A percentile compares a stretch with the other conserved stretches of the same genome.
These are phyloP conservation scores for Diaporthe longicolla DNA, from an alignment of 2,329 filamentous ascomycete genomes.

Conservation along the genomic window DNA sequence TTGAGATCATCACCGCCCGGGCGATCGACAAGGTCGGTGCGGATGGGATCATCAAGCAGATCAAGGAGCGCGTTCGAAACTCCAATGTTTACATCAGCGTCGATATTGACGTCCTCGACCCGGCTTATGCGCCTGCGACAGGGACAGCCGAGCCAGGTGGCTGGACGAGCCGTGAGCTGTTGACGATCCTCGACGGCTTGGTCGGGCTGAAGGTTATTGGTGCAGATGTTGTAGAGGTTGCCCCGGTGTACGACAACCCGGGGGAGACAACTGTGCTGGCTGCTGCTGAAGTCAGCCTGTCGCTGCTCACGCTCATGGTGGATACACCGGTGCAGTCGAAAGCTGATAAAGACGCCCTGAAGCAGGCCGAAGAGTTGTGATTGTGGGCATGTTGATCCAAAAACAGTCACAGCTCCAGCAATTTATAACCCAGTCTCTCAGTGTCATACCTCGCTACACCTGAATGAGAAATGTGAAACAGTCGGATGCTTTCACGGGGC, in stretches of 20 bases:
- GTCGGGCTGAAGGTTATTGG: conserved; percentile 80
- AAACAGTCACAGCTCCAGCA: background rate
- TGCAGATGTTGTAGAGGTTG: conserved; percentile 85
- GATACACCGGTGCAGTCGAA: conserved; percentile 42
- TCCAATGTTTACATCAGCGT: conserved; percentile 78
- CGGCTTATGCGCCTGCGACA: conserved; percentile 73
- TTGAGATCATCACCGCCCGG: conserved; percentile 68
- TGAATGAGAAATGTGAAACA: background rate
- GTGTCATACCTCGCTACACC: background rate
- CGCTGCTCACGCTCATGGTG: conserved; percentile 45
- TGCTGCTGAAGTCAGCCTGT: conserved; percentile 42
- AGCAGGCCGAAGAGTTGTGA: background rate
- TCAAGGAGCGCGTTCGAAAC: conserved; percentile 68
- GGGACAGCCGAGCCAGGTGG: conserved; percentile 86
- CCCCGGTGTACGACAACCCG: conserved; percentile 80
- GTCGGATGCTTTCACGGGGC: background rate
- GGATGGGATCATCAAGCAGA: conserved; percentile 73
- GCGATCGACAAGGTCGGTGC: conserved; percentile 81
- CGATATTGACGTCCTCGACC: conserved; percentile 87
- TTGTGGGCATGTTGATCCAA: background rate
- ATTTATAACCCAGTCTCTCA: too few relatives aligned
- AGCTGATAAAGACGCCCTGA: conserved; percentile 25
- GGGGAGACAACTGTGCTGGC: conserved; percentile 73
- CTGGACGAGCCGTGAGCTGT: conserved; percentile 84
- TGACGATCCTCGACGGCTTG: conserved; percentile 80